Evolutionary conservation across 345 rosid genomes (phyloP).

Genomic region (Salix udensis): DNA sequence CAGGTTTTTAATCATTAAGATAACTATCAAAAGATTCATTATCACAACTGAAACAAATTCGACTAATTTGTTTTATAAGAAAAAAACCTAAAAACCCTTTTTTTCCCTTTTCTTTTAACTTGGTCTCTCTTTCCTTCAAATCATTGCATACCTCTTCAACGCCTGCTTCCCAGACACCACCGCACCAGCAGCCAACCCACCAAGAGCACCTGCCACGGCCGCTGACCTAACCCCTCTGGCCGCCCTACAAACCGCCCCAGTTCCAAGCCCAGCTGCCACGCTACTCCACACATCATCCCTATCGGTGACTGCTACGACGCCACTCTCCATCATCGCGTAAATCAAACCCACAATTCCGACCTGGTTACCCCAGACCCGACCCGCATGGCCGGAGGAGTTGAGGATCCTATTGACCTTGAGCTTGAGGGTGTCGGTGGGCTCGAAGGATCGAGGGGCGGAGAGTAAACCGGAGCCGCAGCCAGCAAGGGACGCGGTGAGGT

Average conservation of each 20-base stretch:
- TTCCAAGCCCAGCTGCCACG: constrained; percentile 84
- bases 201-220: constrained; percentile 93
- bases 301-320: constrained; percentile 53
- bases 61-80: neutral
- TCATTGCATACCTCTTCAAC: constrained; percentile 73
- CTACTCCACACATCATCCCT: constrained; percentile 89
- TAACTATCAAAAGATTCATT: neutral
- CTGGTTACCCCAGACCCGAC: constrained; percentile 78
- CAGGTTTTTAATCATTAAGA: neutral
- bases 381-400: constrained; percentile 71
- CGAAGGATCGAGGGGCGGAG: constrained; percentile 60
- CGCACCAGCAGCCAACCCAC: constrained; percentile 76
- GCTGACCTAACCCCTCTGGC: constrained; percentile 92
- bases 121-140: constrained; percentile 31
- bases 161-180: constrained; percentile 76
- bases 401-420: constrained; percentile 72
- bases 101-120: neutral
- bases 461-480: constrained; percentile 57
- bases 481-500: constrained; percentile 58
- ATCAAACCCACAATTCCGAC: constrained; percentile 72
- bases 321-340: constrained; percentile 80
- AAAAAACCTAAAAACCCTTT: neutral
- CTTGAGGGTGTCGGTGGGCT: constrained; percentile 72
- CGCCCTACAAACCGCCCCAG: constrained; percentile 83
- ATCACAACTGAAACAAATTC: neutral